These are phyloP conservation scores for Termitomyces sp. DNA, from an alignment of 768 basidiomycete species.

Conservation along the genomic window DNA sequence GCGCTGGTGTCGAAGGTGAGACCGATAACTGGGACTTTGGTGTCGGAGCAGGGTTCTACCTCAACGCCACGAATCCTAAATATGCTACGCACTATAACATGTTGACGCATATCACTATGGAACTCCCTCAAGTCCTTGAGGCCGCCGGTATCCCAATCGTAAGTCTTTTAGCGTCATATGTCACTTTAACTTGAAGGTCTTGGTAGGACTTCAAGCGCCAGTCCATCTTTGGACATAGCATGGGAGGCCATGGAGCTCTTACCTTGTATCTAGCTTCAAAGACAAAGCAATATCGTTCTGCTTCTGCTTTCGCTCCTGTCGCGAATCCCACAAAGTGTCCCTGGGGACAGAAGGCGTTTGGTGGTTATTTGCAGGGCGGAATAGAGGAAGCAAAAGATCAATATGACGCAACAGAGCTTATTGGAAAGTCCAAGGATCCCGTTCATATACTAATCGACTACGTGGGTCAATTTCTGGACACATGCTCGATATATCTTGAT, in stretches of 20 bases:
- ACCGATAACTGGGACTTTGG: slow-evolving; percentile 87
- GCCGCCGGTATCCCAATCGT: slow-evolving; percentile 75
- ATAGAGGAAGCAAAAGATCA: slow-evolving; percentile 62
- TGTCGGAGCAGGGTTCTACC: slow-evolving; percentile 93
- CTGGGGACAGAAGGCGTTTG: slow-evolving; percentile 93
- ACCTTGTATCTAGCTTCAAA: slow-evolving; percentile 80
- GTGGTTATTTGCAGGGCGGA: slow-evolving; percentile 75
- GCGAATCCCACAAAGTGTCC: slow-evolving; percentile 81
- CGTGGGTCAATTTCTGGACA: slow-evolving; percentile 34
- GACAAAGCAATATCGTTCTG: slow-evolving; percentile 71
- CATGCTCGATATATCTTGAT: neutral
- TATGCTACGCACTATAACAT: slow-evolving; percentile 81
- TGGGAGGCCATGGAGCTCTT: slow-evolving; percentile 96
- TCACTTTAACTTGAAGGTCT: neutral
- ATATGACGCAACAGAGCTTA: slow-evolving; percentile 86
- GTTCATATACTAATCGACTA: slow-evolving; percentile 85
- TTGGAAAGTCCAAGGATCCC: slow-evolving; percentile 53
- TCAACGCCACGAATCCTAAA: slow-evolving; percentile 79
- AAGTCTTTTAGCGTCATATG: slow-evolving; percentile 18
- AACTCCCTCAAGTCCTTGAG: slow-evolving; percentile 77
- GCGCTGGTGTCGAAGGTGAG: slow-evolving; percentile 82
- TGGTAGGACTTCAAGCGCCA: slow-evolving; percentile 72
- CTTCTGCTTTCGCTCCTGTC: slow-evolving; percentile 84
- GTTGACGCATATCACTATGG: slow-evolving; percentile 77
- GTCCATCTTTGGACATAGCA: slow-evolving; percentile 94